Conservation (phyloP, 768 basidiomycete species). For the Strobilomyces confusus region DNA sequence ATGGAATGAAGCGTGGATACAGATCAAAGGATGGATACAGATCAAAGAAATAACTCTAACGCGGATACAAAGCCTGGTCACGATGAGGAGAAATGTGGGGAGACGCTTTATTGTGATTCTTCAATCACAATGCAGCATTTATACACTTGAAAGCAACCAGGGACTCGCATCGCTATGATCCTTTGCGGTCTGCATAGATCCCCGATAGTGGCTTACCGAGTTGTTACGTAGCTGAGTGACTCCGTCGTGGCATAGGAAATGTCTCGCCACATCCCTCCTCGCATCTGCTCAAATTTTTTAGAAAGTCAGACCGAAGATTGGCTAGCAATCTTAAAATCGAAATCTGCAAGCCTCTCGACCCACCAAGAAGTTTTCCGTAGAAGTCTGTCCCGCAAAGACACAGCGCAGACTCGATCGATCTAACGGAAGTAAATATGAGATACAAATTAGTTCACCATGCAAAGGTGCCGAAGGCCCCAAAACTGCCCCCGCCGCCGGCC, state of each 20-base stretch:
- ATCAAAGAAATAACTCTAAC: conserved; percentile 6
- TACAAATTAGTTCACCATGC: not conserved
- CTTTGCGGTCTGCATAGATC: conserved; percentile 9
- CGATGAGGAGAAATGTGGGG: conserved; percentile 2
- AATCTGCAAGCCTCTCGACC: not conserved
- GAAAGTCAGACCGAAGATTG: too few relatives aligned
- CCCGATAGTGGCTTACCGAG: conserved; percentile 2
- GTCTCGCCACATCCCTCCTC: too few relatives aligned
- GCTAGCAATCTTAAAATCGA: not conserved
- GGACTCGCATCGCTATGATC: conserved; percentile 9
- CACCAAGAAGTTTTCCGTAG: not conserved
- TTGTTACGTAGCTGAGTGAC: conserved; percentile 26
- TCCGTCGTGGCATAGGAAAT: too few relatives aligned
- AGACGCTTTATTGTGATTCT: conserved; percentile 1
- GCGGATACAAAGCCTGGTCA: conserved; percentile 5
- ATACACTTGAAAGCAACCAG: conserved; percentile 25
- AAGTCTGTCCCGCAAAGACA: not conserved
- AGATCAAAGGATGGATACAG: conserved; percentile 9
- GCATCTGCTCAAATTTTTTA: too few relatives aligned
- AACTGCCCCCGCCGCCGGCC: conserved; percentile 1
- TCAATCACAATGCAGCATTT: conserved; percentile 11
- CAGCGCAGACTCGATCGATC: not conserved
- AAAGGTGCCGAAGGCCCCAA: not conserved
- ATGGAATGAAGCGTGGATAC: conserved; percentile 14
- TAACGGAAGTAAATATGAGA: conserved; percentile 12